These are phyloP conservation scores for Acanthamoeba sp. DNA, from an alignment of 208 protist genomes.

Conservation along the genomic window DNA sequence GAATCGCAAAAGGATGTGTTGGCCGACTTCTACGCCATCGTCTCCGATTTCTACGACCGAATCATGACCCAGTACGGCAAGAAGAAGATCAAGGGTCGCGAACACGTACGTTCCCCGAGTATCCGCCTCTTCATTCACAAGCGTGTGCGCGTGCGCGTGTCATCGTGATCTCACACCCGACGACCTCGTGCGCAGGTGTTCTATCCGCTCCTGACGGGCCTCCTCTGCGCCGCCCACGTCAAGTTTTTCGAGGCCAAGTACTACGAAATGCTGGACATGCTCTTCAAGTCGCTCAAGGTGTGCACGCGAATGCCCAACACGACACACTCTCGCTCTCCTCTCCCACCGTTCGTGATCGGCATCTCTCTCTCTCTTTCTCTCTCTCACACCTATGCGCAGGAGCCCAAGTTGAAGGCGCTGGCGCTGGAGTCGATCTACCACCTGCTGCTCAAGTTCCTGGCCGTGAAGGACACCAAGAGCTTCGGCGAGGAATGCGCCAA, in stretches of 20 bases:
- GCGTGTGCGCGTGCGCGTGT: too few relatives aligned
- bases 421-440: slow-evolving; percentile 70
- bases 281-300: slow-evolving; percentile 69
- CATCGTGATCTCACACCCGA: neutral
- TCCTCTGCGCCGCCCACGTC: slow-evolving; percentile 58
- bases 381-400: neutral
- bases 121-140: neutral
- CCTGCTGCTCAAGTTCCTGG: slow-evolving; percentile 64
- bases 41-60: slow-evolving; percentile 59
- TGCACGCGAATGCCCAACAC: neutral
- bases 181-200: slow-evolving; percentile 18
- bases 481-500: slow-evolving; percentile 69
- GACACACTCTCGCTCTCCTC: neutral
- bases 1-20: slow-evolving; percentile 43
- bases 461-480: slow-evolving; percentile 64
- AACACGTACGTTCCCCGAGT: neutral
- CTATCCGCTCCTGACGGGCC: slow-evolving; percentile 68
- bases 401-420: slow-evolving; percentile 55
- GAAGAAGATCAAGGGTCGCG: slow-evolving; percentile 74
- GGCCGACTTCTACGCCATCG: slow-evolving; percentile 19
- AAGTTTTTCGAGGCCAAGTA: slow-evolving; percentile 53
- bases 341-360: neutral
- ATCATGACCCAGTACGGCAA: slow-evolving; percentile 69
- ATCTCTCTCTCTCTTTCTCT: neutral
- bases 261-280: slow-evolving; percentile 52